Base-by-base conservation (phyloP, 768 basidiomycete species). In the Chalciporus chontae region DNA sequence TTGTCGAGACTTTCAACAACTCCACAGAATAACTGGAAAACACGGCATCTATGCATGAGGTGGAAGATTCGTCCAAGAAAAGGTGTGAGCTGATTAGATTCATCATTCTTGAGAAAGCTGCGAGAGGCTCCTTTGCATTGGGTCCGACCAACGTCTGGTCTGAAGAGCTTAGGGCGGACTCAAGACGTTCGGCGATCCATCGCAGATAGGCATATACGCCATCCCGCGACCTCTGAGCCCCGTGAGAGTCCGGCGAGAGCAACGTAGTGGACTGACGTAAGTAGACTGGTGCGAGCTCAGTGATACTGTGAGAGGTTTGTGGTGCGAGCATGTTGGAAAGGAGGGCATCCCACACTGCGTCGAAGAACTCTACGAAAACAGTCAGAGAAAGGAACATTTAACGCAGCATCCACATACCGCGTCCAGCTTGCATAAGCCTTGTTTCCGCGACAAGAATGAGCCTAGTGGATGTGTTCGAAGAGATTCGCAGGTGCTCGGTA, bases 31-130 rank as follows among this genome's bases (percentile, higher is more conserved):
- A 65, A 13, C 64, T 47, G 3, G 56, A 47, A 15, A 80, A 61
- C 6, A 80, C 64, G 3, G 55, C 56, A 53, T 87, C 83, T 10
- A 80, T 60, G 31, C 65, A 64, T 61, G 71, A 54, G 5, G 77
- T 60, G 40, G 82, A 71, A 6, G 60, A 53, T 5, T 32, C 54
- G 36, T 82, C 73, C 2, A 66, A 51, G 50, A 84, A 84, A 13
- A 87, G 57, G 0, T 70, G 65, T 7, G 71, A 64, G 2, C 77
- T 77, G 52, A 87, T 86, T 5, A 73, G 69, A 9, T 75, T 70
- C 37, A 87, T 56, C 29, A 85, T 64, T 34, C 67, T 68, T 13
- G 76, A 69, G 51, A 68, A 46, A 32, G 50, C 49, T 8, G 58
- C 55, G 5, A 78, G 53, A n/a, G 73, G 58, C 0, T 40, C 38